Evolutionary conservation across 768 basidiomycete species (phyloP).

Genomic region (Leucocoprinus leucothites): DNA sequence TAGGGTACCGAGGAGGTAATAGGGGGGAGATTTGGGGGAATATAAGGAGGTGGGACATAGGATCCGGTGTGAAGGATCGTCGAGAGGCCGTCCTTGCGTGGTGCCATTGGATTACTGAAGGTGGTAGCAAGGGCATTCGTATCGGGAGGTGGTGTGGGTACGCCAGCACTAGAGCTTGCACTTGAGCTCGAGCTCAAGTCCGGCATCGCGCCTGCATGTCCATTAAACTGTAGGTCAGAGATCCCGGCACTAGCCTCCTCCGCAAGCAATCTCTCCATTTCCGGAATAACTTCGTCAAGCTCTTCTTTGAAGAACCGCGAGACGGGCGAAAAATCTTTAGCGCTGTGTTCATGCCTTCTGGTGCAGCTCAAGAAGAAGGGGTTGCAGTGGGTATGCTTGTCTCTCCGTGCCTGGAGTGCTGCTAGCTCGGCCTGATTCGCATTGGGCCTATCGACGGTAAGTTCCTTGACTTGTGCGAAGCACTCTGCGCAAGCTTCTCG

Average conservation of each 20-base stretch:
- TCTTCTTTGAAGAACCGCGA: constrained; percentile 70
- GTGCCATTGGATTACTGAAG: not conserved
- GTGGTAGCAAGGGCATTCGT: constrained; percentile 5
- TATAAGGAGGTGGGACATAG: constrained; percentile 14
- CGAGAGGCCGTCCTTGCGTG: constrained; percentile 6
- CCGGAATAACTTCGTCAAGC: constrained; percentile 57
- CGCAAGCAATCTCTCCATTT: constrained; percentile 60
- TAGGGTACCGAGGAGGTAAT: constrained; percentile 35
- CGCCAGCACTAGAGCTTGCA: constrained; percentile 4
- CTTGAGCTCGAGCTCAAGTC: constrained; percentile 9
- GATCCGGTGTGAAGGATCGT: not conserved
- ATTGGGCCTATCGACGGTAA: constrained; percentile 52
- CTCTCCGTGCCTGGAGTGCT: constrained; percentile 48
- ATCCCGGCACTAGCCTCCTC: constrained; percentile 9
- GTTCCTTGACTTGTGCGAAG: constrained; percentile 61
- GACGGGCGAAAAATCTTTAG: constrained; percentile 73
- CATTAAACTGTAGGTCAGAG: not conserved
- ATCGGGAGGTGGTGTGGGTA: constrained; percentile 10
- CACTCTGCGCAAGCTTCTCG: constrained; percentile 89
- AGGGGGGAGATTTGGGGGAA: constrained; percentile 23
- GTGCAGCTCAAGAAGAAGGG: constrained; percentile 76
- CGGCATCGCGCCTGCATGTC: constrained; percentile 3
- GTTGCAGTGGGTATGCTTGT: constrained; percentile 61
- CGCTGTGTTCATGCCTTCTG: constrained; percentile 65
- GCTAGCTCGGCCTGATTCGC: constrained; percentile 46